Evolutionary conservation across 2,329 filamentous ascomycete species (phyloP).

Genomic region (Cercospora zeina): DNA sequence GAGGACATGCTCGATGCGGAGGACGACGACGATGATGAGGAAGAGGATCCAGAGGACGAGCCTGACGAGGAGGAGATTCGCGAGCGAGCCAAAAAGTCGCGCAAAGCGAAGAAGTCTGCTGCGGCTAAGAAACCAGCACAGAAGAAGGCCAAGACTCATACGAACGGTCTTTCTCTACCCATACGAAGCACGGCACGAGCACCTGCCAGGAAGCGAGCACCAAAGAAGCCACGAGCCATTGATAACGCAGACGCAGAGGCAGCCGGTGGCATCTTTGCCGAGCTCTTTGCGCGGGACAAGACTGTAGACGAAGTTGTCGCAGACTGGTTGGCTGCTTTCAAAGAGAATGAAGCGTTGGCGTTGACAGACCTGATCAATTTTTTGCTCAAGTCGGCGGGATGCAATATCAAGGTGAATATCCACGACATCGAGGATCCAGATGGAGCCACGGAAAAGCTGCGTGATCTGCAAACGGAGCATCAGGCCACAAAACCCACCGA

Average conservation of each 20-base stretch:
- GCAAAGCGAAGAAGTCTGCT: constrained; percentile 36
- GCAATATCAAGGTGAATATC: constrained; percentile 72
- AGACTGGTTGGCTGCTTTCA: constrained; percentile 59
- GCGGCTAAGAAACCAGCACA: constrained; percentile 42
- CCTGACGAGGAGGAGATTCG: constrained; percentile 54
- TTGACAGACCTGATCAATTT: constrained; percentile 63
- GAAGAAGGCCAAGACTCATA: constrained; percentile 56
- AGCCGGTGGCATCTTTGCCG: constrained; percentile 59
- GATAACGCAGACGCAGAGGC: constrained; percentile 56
- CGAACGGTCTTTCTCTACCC: constrained; percentile 56
- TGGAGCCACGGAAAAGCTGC: constrained; percentile 73
- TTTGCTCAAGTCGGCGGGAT: constrained; percentile 70
- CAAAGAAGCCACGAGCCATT: constrained; percentile 54
- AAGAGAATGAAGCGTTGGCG: constrained; percentile 56
- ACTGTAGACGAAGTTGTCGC: constrained; percentile 58
- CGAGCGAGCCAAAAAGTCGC: constrained; percentile 35
- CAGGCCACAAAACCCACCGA: constrained; percentile 73
- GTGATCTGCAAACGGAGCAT: constrained; percentile 85
- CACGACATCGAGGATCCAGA: constrained; percentile 90
- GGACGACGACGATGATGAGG: constrained; percentile 38
- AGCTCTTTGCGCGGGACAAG: constrained; percentile 60
- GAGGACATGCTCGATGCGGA: constrained; percentile 40
- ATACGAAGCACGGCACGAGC: constrained; percentile 53
- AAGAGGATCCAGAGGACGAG: constrained; percentile 42
- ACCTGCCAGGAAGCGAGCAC: constrained; percentile 45